Base-by-base conservation (phyloP, 768 basidiomycete species). In the Xerocomellus dryophilus region DNA sequence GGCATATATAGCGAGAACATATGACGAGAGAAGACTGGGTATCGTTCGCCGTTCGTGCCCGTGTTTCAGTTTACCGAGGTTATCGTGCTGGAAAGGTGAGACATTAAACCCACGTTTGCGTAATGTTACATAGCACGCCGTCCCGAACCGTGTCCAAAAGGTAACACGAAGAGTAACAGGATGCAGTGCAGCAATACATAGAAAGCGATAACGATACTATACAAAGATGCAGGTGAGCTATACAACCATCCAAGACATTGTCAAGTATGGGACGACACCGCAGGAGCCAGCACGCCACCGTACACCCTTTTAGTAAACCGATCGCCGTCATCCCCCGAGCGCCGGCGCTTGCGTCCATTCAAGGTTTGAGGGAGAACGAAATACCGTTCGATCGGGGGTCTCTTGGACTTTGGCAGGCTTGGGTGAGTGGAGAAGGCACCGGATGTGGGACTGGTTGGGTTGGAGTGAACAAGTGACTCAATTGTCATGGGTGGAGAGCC, bases 401-500 rank as follows among this genome's bases (percentile, higher is more conserved):
- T 56, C 44, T 60, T 71, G 50, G 66, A 48, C 27, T 63, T 69
- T 12, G 56, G 57, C 14, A 51, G 4, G 38, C 23, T 57, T 2
- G 60, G 14, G 15, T 65, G 67, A n/a, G 46, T 27, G 11, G 61
- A 41, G 12, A 55, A 58, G 35, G 62, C 63, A n/a, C 67, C 67
- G 47, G 75, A 67, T 1, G 71, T 69, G 1, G 85, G 84, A 59
- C 83, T 85, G 1, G 81, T 78, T 2, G 85, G 83, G 50, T 82
- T 85, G n/a, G 85, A 84, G 66, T 85, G 85, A 7, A 86, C 83
- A 18, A 86, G 76, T 2, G 83, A 80, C 45, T 85, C 84, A 34
- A 88, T 83, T 6, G 80, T 76, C 76, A 86, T 77, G 9, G 75
- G 73, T 11, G 75, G 67, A 1, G 71, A 71, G 51, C 56, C 39